Percentiles rank a stretch among this genome's conserved stretches.
phyloP scores from a whole-genome alignment of 352 stramenopile genomes.

The Phytophthora syringae region DNA sequence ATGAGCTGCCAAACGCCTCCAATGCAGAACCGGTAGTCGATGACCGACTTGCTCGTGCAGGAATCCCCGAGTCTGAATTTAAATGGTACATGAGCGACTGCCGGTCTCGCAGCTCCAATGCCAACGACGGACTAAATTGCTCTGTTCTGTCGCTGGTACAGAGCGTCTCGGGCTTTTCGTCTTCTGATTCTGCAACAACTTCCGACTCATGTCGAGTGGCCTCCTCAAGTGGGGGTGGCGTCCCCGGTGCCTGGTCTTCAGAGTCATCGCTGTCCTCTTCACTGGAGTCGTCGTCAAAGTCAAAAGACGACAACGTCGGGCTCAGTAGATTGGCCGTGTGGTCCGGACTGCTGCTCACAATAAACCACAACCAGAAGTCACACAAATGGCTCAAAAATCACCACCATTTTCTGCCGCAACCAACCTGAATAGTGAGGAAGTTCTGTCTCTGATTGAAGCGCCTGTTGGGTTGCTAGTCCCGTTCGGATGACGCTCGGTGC shows the following conservation, averaged over 20 bases:
- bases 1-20: conserved; percentile 33
- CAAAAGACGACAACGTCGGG: conserved; percentile 85
- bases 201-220: conserved; percentile 25
- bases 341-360: conserved; percentile 36
- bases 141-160: conserved; percentile 2
- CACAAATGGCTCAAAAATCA: not conserved
- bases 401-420: not conserved
- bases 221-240: conserved; percentile 17
- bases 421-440: conserved; percentile 58
- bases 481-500: conserved; percentile 38
- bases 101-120: conserved; percentile 36
- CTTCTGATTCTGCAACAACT: conserved; percentile 15
- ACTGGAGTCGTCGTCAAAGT: conserved; percentile 83
- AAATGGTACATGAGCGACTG: conserved; percentile 42
- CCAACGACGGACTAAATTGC: conserved; percentile 24
- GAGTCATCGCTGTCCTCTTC: conserved; percentile 35
- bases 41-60: conserved; percentile 54
- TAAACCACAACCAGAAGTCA: conserved; percentile 1
- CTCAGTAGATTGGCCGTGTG: conserved; percentile 75
- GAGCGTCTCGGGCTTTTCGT: conserved; percentile 8
- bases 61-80: conserved; percentile 16
- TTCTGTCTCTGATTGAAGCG: conserved; percentile 24
- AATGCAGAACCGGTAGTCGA: conserved; percentile 58
- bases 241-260: conserved; percentile 3
- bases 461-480: conserved; percentile 8